Evolutionary conservation across 257 asterid genomes (phyloP).

Genomic region (Fraxinus excelsior): DNA sequence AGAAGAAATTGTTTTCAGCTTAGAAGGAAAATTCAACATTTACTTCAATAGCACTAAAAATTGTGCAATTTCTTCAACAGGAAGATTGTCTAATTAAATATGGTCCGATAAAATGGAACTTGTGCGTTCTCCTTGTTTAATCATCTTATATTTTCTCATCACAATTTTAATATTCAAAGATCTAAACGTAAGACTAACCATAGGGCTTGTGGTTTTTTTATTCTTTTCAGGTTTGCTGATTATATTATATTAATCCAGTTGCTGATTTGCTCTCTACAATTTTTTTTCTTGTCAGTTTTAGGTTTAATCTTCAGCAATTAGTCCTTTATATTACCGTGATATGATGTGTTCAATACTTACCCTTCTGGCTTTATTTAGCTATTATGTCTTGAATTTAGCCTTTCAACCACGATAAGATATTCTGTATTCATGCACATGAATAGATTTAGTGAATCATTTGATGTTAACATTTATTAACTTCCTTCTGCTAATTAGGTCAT

Average conservation of each 20-base stretch:
- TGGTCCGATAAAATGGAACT: neutral
- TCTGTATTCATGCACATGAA: conserved; percentile 15
- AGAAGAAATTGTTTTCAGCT: neutral
- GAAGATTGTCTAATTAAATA: neutral
- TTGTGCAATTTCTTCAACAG: neutral
- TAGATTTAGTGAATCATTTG: conserved; percentile 6
- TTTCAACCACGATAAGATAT: neutral
- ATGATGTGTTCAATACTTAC: conserved; percentile 13
- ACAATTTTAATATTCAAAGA: neutral
- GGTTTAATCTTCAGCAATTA: conserved; percentile 4
- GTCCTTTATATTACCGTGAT: conserved; percentile 9
- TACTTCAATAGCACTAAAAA: neutral
- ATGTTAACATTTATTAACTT: conserved; percentile 16
- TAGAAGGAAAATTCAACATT: neutral
- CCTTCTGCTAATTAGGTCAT: conserved; percentile 58
- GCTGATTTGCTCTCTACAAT: neutral
- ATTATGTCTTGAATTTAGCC: conserved; percentile 1
- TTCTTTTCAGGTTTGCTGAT: neutral
- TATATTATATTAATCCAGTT: neutral
- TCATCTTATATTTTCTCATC: neutral
- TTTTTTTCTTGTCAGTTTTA: neutral
- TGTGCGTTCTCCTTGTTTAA: neutral
- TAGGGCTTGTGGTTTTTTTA: neutral
- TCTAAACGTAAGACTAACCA: neutral
- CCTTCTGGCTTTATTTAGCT: conserved; percentile 6